Evolutionary conservation across 2,329 filamentous ascomycete genomes (phyloP).

Genomic region (Didymella glomerata): DNA sequence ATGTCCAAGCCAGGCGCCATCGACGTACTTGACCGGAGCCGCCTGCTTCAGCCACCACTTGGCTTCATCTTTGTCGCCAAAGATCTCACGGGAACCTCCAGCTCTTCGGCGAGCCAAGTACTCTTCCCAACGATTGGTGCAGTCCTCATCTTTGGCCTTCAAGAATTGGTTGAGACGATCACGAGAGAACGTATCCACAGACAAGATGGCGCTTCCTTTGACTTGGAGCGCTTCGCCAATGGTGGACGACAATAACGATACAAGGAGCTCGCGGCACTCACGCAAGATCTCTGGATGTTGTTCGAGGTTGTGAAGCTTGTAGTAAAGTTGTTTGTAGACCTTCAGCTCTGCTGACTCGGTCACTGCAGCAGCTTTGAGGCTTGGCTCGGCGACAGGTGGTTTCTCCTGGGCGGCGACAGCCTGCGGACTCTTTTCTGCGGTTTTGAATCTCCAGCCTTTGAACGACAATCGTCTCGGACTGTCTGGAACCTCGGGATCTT

Average conservation of each 20-base stretch:
- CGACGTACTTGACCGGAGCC: slow-evolving; percentile 58
- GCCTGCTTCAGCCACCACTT: slow-evolving; percentile 53
- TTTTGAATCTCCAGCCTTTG: slow-evolving; percentile 11
- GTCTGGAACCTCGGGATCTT: slow-evolving; percentile 27
- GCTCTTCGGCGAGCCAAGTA: slow-evolving; percentile 48
- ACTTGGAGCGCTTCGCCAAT: slow-evolving; percentile 31
- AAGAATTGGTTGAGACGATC: slow-evolving; percentile 41
- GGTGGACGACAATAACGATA: slow-evolving; percentile 50
- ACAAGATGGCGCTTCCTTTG: slow-evolving; percentile 40
- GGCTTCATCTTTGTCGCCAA: slow-evolving; percentile 49
- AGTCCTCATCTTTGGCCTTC: slow-evolving; percentile 41
- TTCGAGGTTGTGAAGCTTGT: slow-evolving; percentile 55
- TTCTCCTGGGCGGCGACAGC: neutral
- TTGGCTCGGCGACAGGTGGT: slow-evolving; percentile 1
- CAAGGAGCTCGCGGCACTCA: slow-evolving; percentile 45
- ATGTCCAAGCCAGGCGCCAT: slow-evolving; percentile 60
- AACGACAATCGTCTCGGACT: slow-evolving; percentile 22
- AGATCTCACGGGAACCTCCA: slow-evolving; percentile 50
- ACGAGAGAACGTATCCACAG: slow-evolving; percentile 43
- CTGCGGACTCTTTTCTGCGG: neutral
- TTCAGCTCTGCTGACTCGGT: slow-evolving; percentile 17
- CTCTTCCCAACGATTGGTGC: slow-evolving; percentile 45
- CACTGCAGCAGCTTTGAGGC: neutral
- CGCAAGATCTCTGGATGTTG: slow-evolving; percentile 47
- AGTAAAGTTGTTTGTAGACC: slow-evolving; percentile 49